Conservation (phyloP, 495 filamentous ascomycete genomes). For the Penicillium lividum region DNA sequence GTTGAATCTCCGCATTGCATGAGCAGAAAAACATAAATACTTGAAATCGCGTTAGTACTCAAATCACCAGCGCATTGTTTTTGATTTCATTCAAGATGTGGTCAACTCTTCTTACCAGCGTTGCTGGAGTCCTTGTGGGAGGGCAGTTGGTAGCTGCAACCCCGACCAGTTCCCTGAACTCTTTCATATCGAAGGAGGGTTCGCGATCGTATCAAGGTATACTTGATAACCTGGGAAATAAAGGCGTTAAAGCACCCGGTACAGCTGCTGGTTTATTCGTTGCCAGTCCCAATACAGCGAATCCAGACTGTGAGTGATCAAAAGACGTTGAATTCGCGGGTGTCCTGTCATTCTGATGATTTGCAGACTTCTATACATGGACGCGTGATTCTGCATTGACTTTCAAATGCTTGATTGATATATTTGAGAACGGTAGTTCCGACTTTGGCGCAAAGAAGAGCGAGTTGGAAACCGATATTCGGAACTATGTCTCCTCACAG, state of each 20-base stretch:
- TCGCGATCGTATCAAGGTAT: constrained; percentile 32
- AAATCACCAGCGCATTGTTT: not conserved
- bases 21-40: not conserved
- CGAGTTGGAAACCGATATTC: constrained; percentile 41
- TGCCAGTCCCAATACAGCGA: constrained; percentile 53
- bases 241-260: constrained; percentile 43
- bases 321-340: not conserved
- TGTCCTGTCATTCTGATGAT: constrained; percentile 1
- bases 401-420: constrained; percentile 54
- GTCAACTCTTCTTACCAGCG: not conserved
- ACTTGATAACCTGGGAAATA: constrained; percentile 55
- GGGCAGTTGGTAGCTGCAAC: constrained; percentile 7
- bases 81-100: not conserved
- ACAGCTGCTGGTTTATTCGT: constrained; percentile 50
- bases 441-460: constrained; percentile 42
- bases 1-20: not conserved
- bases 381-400: constrained; percentile 60
- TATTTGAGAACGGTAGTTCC: constrained; percentile 5
- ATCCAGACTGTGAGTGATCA: constrained; percentile 52
- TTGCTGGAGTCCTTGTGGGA: constrained; percentile 10
- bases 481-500: constrained; percentile 57
- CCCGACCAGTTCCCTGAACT: constrained; percentile 2
- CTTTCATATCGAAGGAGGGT: constrained; percentile 12
- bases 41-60: too few relatives aligned
- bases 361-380: constrained; percentile 60